phyloP scores from a whole-genome alignment of 2,329 filamentous ascomycete species.

The Calonectria honghensis region DNA sequence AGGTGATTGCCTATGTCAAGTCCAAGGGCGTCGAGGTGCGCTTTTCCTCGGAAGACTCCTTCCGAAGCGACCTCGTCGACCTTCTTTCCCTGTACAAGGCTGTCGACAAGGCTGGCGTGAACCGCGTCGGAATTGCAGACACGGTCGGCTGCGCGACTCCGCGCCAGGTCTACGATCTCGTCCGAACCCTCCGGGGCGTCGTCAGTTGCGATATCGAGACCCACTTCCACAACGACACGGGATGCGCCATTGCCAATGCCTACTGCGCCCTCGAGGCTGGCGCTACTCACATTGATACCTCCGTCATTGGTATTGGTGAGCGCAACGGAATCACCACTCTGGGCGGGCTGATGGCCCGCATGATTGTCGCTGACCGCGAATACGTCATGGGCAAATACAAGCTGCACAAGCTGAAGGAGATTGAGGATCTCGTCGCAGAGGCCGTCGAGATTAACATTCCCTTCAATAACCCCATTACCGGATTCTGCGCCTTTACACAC shows the following conservation, averaged over 20 bases:
- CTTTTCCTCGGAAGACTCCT: constrained; percentile 85
- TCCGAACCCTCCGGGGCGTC: constrained; percentile 83
- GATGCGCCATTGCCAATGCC: constrained; percentile 74
- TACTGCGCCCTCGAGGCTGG: constrained; percentile 88
- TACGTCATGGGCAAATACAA: constrained; percentile 92
- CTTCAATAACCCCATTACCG: constrained; percentile 32
- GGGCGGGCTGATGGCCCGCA: constrained; percentile 42
- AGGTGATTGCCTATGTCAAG: constrained; percentile 79
- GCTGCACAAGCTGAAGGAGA: constrained; percentile 90
- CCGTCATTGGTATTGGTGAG: constrained; percentile 85
- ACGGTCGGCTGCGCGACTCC: too few species aligned
- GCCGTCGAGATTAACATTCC: constrained; percentile 69
- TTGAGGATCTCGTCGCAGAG: constrained; percentile 89
- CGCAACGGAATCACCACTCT: constrained; percentile 82
- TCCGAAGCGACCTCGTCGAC: constrained; percentile 68
- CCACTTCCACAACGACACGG: constrained; percentile 84
- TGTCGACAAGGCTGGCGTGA: not conserved
- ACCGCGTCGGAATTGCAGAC: not conserved
- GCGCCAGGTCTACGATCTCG: constrained; percentile 91
- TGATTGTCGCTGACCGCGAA: constrained; percentile 74
- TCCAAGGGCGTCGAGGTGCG: constrained; percentile 58
- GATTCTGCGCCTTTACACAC: constrained; percentile 53
- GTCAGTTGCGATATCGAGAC: constrained; percentile 78
- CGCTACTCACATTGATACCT: constrained; percentile 88
- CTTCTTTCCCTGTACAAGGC: constrained; percentile 7